Evolutionary conservation across 192 early-diverging fungal genomes (phyloP).

Genomic region (Allomyces arbusculus): DNA sequence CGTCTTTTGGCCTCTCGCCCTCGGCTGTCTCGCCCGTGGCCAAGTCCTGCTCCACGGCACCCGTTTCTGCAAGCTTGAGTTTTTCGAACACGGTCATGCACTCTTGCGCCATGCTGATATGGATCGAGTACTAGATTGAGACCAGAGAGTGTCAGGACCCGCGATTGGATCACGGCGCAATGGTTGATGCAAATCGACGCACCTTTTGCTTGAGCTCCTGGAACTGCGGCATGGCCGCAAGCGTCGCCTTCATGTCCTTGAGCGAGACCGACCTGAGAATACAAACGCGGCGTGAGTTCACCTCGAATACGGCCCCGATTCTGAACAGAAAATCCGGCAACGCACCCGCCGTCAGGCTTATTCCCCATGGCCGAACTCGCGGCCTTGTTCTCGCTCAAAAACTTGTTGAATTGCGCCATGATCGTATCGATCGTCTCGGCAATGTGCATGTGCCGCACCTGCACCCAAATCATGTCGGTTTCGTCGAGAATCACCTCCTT

Average conservation of each 20-base stretch:
- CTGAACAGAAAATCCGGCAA: too few relatives aligned
- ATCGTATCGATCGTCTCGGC: slow-evolving; percentile 56
- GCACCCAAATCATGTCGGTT: slow-evolving; percentile 51
- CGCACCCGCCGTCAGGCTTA: too few relatives aligned
- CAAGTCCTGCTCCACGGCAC: slow-evolving; percentile 55
- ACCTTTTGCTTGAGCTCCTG: slow-evolving; percentile 46
- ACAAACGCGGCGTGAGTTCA: too few relatives aligned
- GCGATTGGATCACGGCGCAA: too few relatives aligned
- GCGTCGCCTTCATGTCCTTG: slow-evolving; percentile 70
- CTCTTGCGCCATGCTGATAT: slow-evolving; percentile 68
- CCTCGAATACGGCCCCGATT: too few relatives aligned
- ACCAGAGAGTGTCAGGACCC: too few relatives aligned
- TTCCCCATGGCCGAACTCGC: slow-evolving; percentile 4
- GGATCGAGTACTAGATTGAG: slow-evolving; percentile 42
- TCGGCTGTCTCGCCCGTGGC: slow-evolving; percentile 61
- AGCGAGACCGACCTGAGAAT: slow-evolving; percentile 6
- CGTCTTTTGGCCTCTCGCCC: slow-evolving; percentile 39
- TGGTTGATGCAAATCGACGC: too few relatives aligned
- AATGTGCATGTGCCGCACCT: slow-evolving; percentile 63
- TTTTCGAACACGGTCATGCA: slow-evolving; percentile 57
- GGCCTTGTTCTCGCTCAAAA: slow-evolving; percentile 58
- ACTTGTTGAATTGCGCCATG: slow-evolving; percentile 51
- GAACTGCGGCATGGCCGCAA: slow-evolving; percentile 64
- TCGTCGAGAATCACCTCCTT: slow-evolving; percentile 45
- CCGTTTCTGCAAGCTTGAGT: slow-evolving; percentile 41